These are phyloP conservation scores for Pestalotiopsis sp. DNA, from an alignment of 2,329 filamentous ascomycete species.

Conservation along the genomic window DNA sequence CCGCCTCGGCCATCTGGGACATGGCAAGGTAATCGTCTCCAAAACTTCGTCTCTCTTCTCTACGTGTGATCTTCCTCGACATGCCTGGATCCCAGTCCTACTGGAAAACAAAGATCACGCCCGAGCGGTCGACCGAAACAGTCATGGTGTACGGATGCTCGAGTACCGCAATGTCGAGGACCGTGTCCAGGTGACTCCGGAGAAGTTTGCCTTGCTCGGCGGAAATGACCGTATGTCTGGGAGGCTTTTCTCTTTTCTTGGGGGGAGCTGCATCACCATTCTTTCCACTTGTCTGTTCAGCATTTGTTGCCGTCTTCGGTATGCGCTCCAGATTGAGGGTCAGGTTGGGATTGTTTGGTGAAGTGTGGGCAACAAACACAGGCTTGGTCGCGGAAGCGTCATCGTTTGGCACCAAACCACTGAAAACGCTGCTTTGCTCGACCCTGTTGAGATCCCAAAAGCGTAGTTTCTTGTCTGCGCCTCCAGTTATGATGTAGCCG, in stretches of 20 bases:
- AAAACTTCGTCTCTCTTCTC: not conserved
- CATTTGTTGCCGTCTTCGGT: slow-evolving; percentile 36
- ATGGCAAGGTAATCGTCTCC: not conserved
- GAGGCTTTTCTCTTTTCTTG: slow-evolving; percentile 45
- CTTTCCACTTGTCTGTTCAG: slow-evolving; percentile 26
- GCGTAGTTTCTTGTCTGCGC: slow-evolving; percentile 85
- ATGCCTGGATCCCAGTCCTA: slow-evolving; percentile 14
- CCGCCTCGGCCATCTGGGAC: not conserved
- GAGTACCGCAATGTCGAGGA: slow-evolving; percentile 85
- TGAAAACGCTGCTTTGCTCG: slow-evolving; percentile 78
- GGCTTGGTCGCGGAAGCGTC: slow-evolving; percentile 51
- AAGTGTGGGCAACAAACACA: slow-evolving; percentile 65
- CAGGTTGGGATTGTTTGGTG: slow-evolving; percentile 46
- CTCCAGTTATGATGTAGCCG: slow-evolving; percentile 83
- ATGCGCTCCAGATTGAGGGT: slow-evolving; percentile 66
- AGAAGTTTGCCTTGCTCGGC: slow-evolving; percentile 84
- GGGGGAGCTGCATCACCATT: slow-evolving; percentile 22
- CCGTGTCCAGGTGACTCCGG: slow-evolving; percentile 81
- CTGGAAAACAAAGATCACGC: slow-evolving; percentile 80
- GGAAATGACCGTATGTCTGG: slow-evolving; percentile 81
- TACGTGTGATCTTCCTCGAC: not conserved
- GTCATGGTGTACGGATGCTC: slow-evolving; percentile 93
- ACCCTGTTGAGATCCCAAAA: slow-evolving; percentile 88
- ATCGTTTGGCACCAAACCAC: slow-evolving; percentile 67
- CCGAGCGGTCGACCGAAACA: slow-evolving; percentile 83